Base-by-base conservation (phyloP, 2,329 filamentous ascomycete species). In the Dactylonectria estremocensis region DNA sequence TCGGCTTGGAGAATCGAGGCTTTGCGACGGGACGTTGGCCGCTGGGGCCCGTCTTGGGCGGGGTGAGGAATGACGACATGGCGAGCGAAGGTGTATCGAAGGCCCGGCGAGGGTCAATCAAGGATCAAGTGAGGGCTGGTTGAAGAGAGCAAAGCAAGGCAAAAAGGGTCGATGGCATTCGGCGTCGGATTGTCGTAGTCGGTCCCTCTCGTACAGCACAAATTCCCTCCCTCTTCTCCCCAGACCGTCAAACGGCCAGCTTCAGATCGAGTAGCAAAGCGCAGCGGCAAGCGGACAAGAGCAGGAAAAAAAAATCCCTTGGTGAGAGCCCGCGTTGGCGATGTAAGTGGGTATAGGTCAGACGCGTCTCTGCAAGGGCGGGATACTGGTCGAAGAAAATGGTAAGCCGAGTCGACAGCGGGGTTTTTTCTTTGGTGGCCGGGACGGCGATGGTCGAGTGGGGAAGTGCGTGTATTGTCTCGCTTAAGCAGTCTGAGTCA, bases 31-130 rank as follows among this genome's bases (percentile, higher is more conserved):
- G 61, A 61, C 72, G 67, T 61, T 65, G 64, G 75, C 72, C 61
- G 16, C 77, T 73, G 49, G 75, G 69, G 64, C 68, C 72, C 70
- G 78, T 78, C 74, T 81, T 83, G 33, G 78, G 77, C 61, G 83
- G 82, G 49, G 80, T 84, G 58, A 85, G 75, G 64, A 86, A 82
- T 35, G 84, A 85, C 58, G 85, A 85, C 85, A 87, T 87, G 71
- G 57, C 77, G 66, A 31, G 20, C 9, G 33, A 53, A 6, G n/a
- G 3, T 14, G 28, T 9, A 22, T 45, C 55, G 54, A 62, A 49
- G 54, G 40, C 31, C 53, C 53, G 16, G 40, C 43, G 56, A 53
- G 18, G 37, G 14, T 49, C 31, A 20, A 40, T 16, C 37, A 13
- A 6, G 37, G 14, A 2, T 43, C 14, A 43, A 43, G 37, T 28